Percentiles rank a stretch among this genome's conserved stretches.
Conservation (phyloP, 108 stramenopile genomes). For the Bacterosira constricta region DNA sequence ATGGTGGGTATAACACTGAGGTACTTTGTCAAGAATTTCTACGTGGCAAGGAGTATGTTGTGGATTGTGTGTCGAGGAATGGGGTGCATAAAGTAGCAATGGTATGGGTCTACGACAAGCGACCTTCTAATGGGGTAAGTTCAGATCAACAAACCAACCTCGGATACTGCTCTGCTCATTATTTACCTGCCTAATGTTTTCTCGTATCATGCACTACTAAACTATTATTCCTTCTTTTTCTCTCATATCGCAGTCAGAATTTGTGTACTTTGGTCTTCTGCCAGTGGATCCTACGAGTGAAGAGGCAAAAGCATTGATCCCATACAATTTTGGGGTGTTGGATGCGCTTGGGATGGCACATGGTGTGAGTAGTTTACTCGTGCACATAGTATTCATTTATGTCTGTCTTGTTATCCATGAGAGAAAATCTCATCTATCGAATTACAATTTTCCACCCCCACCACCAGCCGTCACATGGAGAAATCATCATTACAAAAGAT, state of each 20-base stretch:
- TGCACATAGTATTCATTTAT: too few species aligned
- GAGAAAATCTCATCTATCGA: too few species aligned
- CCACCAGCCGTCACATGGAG: constrained; percentile 48
- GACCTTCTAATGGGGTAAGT: constrained; percentile 76
- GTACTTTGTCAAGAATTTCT: constrained; percentile 64
- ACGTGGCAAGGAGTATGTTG: constrained; percentile 63
- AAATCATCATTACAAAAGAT: constrained; percentile 22
- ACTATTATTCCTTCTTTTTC: too few species aligned
- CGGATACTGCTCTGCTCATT: too few species aligned
- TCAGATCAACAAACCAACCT: too few species aligned
- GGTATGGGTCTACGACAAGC: constrained; percentile 75
- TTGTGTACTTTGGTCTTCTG: constrained; percentile 61
- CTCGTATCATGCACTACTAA: too few species aligned
- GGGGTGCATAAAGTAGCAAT: constrained; percentile 65
- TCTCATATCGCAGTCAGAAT: constrained; percentile 68
- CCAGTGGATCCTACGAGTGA: constrained; percentile 69
- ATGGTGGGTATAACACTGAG: constrained; percentile 31
- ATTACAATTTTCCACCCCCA: too few species aligned
- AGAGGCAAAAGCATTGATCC: constrained; percentile 81
- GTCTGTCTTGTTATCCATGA: too few species aligned
- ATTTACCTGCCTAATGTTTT: too few species aligned
- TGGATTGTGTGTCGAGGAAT: constrained; percentile 68
- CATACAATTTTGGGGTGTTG: constrained; percentile 83
- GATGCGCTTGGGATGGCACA: constrained; percentile 78
- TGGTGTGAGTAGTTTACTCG: constrained; percentile 33